A percentile compares a stretch with the other conserved stretches of the same genome.
Evolutionary conservation across 2,329 filamentous ascomycete genomes (phyloP).

Genomic region (Myriosclerotinia curreyana): DNA sequence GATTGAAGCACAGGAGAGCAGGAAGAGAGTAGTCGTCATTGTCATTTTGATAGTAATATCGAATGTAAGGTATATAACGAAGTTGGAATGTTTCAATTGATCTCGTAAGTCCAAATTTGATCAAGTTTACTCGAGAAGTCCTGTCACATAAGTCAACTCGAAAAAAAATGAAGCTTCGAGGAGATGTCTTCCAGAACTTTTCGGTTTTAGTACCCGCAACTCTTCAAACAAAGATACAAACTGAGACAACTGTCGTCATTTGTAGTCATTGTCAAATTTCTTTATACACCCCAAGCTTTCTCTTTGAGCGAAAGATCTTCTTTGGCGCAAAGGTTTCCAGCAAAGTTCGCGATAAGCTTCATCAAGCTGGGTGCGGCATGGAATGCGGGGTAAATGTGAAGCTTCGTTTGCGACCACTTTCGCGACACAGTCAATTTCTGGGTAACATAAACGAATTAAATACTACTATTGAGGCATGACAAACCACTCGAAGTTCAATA

Average conservation of each 20-base stretch:
- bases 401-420: conserved; percentile 6
- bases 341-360: conserved; percentile 4
- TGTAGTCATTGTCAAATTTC: neutral
- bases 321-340: neutral
- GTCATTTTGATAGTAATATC: neutral
- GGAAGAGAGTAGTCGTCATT: conserved; percentile 15
- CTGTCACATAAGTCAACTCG: neutral
- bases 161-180: neutral
- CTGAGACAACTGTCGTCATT: neutral
- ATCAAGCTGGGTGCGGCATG: conserved; percentile 8
- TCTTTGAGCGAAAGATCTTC: neutral
- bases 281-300: neutral
- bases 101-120: neutral
- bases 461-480: neutral
- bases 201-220: neutral
- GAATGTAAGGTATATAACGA: neutral
- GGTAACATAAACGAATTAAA: neutral
- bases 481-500: neutral
- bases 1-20: conserved; percentile 25
- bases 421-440: neutral
- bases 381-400: conserved; percentile 13
- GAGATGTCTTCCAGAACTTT: neutral
- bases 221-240: neutral
- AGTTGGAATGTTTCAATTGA: neutral
- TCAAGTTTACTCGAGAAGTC: neutral